phyloP scores from a whole-genome alignment of 441 rosid species.

The Pelargonium australe region DNA sequence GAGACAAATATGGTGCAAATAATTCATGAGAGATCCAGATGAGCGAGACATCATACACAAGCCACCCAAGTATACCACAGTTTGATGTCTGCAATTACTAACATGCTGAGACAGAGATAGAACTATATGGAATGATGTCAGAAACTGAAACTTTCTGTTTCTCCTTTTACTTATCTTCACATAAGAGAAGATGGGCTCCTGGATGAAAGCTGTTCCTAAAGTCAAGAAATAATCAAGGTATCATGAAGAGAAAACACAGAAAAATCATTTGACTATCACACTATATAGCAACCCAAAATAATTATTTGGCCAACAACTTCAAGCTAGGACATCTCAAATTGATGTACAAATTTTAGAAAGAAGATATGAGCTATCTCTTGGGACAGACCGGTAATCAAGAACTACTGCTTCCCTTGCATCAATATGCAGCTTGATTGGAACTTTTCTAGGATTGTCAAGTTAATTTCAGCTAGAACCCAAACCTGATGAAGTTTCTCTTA shows the following conservation, averaged over 20 bases:
- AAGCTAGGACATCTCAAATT: not conserved
- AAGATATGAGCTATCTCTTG: not conserved
- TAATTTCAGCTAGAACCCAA: not conserved
- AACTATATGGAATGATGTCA: not conserved
- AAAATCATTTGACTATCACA: slow-evolving; percentile 8
- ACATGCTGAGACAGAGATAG: not conserved
- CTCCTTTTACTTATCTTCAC: not conserved
- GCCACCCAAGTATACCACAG: not conserved
- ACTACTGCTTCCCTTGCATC: not conserved
- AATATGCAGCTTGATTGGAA: not conserved
- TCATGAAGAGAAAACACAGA: not conserved
- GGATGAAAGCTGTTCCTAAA: not conserved
- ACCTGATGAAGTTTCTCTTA: not conserved
- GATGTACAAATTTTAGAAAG: not conserved
- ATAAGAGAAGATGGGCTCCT: slow-evolving; percentile 2
- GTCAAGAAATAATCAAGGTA: not conserved
- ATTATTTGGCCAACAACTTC: not conserved
- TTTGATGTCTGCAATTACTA: not conserved
- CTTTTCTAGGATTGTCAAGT: not conserved
- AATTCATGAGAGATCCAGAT: slow-evolving; percentile 7
- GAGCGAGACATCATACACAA: not conserved
- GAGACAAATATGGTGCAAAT: not conserved
- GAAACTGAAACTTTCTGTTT: not conserved
- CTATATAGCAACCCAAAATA: not conserved
- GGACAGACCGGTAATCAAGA: not conserved